These are phyloP conservation scores for Boechera divaricarpa DNA, from an alignment of 345 rosid genomes.

Conservation along the genomic window DNA sequence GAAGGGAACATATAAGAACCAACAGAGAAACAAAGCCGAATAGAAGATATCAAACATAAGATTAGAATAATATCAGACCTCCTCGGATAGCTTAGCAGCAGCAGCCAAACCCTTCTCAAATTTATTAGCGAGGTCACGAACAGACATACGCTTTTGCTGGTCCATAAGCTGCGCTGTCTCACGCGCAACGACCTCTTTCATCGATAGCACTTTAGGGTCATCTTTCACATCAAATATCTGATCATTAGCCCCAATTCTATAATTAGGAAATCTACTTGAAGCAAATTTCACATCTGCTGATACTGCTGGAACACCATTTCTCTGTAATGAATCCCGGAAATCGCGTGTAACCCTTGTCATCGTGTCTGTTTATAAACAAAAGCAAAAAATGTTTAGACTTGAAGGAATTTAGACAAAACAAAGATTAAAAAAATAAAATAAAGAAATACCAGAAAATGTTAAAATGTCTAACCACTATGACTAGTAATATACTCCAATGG, in stretches of 20 bases:
- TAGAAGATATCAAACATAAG: slow-evolving; percentile 1
- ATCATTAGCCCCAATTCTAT: slow-evolving; percentile 78
- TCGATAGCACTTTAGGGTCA: slow-evolving; percentile 73
- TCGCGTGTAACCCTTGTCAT: slow-evolving; percentile 84
- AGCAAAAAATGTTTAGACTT: slow-evolving; percentile 16
- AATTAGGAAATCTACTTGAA: slow-evolving; percentile 82
- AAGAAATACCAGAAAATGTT: slow-evolving; percentile 21
- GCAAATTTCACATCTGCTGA: slow-evolving; percentile 87
- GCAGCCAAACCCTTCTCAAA: slow-evolving; percentile 96
- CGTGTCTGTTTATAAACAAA: slow-evolving; percentile 37
- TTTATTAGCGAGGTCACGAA: slow-evolving; percentile 92
- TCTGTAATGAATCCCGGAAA: slow-evolving; percentile 67
- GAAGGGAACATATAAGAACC: too few species aligned
- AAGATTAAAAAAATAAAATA: slow-evolving; percentile 14
- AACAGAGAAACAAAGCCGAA: background rate
- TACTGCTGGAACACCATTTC: slow-evolving; percentile 70
- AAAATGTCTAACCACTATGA: slow-evolving; percentile 32
- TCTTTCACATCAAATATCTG: slow-evolving; percentile 77
- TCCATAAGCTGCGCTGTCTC: slow-evolving; percentile 89
- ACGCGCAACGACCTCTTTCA: slow-evolving; percentile 93
- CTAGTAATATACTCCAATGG: background rate
- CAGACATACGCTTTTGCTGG: slow-evolving; percentile 95
- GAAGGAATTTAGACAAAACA: slow-evolving; percentile 18
- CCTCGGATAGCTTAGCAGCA: slow-evolving; percentile 94
- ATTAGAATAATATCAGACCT: slow-evolving; percentile 51